Evolutionary conservation across 805 yeast genomes (phyloP), one percentile per base, ranked within the genome.

Genomic region (Jamesozyma jinghongensis): DNA sequence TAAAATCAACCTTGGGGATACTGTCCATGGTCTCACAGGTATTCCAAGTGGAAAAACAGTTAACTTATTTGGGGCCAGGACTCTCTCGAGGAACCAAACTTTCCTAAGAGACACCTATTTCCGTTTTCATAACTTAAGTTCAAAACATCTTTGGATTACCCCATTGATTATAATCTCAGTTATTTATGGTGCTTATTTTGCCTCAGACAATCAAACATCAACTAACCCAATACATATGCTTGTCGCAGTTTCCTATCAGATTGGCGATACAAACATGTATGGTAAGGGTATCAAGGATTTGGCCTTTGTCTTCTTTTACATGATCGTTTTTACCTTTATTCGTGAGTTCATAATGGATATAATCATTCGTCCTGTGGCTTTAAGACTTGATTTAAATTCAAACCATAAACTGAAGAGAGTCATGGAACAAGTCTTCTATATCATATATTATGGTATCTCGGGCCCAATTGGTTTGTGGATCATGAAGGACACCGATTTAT

Each of bases 291-390:
- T 58, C 34, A 77, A 79, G 53, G 99, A 92, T 64, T 73, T 87
- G 48, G 71, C 71, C 17, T 92, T 87, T 67, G 85, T 90, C 13
- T 69, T 70, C 16, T 86, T 76, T 59, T 79, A 85, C 65, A 83
- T 90, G 73, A 62, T 90, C 31, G 79, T 87, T 52, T 88, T 92
- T 73, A 83, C 96, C 0, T 92, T 90, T 58, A 68, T 77, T 49
- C 77, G 99, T 54, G 98, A 92, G 62, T 92, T 92, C 58, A 57
- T 77, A 48, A 90, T 92, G 98, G 88, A 87, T 59, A 69, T 75
- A 28, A 53, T 86, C 1, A 74, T 92, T 45, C 71, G 70, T 52
- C 97, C 97, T 5, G 45, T 84, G 26, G 90, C 95, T 10, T 4
- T 33, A 29, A 67, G 49, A 33, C 65, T 65, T 40, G 18, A 41